These are phyloP conservation scores for Volvox carteri DNA, from an alignment of 163 green algal genomes.

Conservation along the genomic window DNA sequence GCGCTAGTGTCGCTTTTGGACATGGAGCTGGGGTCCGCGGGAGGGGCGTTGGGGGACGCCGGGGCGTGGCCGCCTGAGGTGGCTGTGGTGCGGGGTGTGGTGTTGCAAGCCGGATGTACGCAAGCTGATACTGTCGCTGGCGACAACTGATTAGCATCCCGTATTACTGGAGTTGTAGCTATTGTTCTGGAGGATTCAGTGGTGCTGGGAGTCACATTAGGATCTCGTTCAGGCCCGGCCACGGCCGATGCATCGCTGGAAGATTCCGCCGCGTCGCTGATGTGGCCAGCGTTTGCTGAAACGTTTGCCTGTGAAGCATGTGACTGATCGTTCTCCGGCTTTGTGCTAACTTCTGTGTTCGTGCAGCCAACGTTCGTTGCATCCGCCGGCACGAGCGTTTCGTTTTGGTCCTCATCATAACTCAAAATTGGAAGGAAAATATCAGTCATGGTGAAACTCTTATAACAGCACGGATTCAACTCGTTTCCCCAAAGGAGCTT, in stretches of 20 bases:
- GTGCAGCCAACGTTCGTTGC: background rate
- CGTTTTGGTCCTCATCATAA: slow-evolving; percentile 15
- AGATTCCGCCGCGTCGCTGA: background rate
- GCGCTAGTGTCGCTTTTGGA: too few relatives aligned
- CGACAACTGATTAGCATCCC: too few relatives aligned
- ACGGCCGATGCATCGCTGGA: background rate
- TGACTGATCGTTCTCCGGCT: background rate
- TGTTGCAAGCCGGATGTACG: too few relatives aligned
- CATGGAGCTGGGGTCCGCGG: too few relatives aligned
- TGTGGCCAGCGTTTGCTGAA: background rate
- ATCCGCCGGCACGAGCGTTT: background rate
- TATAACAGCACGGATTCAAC: too few relatives aligned
- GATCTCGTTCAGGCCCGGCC: background rate
- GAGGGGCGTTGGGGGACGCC: too few relatives aligned
- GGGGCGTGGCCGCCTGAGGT: too few relatives aligned
- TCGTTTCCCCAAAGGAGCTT: too few relatives aligned
- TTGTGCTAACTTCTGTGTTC: background rate
- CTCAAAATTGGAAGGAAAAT: slow-evolving; percentile 16
- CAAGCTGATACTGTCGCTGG: too few relatives aligned
- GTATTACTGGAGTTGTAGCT: background rate
- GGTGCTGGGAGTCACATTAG: background rate
- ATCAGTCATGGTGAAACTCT: slow-evolving; percentile 4
- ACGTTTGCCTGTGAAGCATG: background rate
- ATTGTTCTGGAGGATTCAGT: background rate
- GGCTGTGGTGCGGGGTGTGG: too few relatives aligned